Evolutionary conservation across 2,329 filamentous ascomycete species (phyloP).

Genomic region (Plectosphaerella sp.): DNA sequence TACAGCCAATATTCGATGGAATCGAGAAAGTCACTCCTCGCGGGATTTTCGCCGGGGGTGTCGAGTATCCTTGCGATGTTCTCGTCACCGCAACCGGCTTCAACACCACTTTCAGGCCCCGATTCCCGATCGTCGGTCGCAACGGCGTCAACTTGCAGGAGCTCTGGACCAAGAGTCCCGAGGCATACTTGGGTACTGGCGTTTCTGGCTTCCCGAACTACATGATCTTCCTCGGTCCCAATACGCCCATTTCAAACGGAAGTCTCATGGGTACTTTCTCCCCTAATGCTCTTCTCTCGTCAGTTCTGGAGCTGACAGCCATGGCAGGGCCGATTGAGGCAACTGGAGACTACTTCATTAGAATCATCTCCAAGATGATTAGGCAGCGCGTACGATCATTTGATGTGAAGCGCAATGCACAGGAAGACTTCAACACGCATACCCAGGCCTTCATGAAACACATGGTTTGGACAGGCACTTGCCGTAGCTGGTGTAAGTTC

Average conservation of each 20-base stretch:
- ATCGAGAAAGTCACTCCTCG: conserved; percentile 20
- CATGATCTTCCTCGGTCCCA: conserved; percentile 23
- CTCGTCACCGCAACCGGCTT: conserved; percentile 16
- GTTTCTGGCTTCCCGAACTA: conserved; percentile 21
- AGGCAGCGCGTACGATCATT: conserved; percentile 14
- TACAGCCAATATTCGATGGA: conserved; percentile 26
- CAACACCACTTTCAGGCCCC: conserved; percentile 15
- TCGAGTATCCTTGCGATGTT: conserved; percentile 12
- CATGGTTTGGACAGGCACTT: conserved; percentile 14
- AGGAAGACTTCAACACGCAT: conserved; percentile 40
- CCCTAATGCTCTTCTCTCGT: not conserved
- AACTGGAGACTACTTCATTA: conserved; percentile 19
- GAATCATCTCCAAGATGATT: conserved; percentile 17
- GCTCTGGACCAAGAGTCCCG: conserved; percentile 14
- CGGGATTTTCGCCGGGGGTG: conserved; percentile 17
- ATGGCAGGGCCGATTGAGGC: conserved; percentile 17
- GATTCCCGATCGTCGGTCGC: conserved; percentile 16
- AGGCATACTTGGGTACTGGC: conserved; percentile 25
- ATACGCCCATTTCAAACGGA: conserved; percentile 21
- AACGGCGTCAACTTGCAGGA: conserved; percentile 13
- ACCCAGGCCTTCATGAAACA: conserved; percentile 34
- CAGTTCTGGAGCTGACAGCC: not conserved
- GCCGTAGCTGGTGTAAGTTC: not conserved
- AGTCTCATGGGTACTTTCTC: conserved; percentile 14
- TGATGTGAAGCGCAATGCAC: conserved; percentile 21